Evolutionary conservation across 768 basidiomycete species (phyloP).

Genomic region (Favolaschia claudopus): DNA sequence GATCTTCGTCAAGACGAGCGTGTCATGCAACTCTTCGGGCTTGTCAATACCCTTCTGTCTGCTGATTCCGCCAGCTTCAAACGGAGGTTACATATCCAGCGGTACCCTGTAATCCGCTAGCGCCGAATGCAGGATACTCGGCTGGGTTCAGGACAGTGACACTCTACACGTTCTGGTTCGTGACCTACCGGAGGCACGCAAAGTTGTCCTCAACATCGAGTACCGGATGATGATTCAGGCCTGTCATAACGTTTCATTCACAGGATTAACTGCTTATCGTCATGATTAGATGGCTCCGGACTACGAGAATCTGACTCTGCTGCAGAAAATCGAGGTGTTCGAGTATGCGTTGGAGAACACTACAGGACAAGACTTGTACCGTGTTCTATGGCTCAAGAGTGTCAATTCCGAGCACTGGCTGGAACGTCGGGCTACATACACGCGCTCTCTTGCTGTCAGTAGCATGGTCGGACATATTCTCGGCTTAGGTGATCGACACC

Average conservation of each 20-base stretch:
- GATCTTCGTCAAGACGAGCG: slow-evolving; percentile 98
- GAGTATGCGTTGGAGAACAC: slow-evolving; percentile 99
- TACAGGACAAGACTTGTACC: slow-evolving; percentile 96
- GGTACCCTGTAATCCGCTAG: slow-evolving; percentile 93
- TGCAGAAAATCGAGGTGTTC: slow-evolving; percentile 99
- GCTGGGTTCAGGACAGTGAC: slow-evolving; percentile 96
- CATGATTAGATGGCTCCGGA: slow-evolving; percentile 99
- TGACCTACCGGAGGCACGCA: slow-evolving; percentile 94
- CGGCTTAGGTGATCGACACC: slow-evolving; percentile 97
- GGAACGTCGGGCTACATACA: slow-evolving; percentile 94
- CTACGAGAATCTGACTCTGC: slow-evolving; percentile 90
- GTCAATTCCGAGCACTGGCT: slow-evolving; percentile 97
- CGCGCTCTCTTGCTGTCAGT: slow-evolving; percentile 93
- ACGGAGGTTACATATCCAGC: slow-evolving; percentile 92
- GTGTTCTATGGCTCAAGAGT: slow-evolving; percentile 96
- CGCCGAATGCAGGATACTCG: slow-evolving; percentile 94
- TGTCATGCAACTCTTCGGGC: slow-evolving; percentile 98
- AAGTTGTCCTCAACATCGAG: slow-evolving; percentile 97
- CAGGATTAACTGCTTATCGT: slow-evolving; percentile 10
- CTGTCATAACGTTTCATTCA: slow-evolving; percentile 20
- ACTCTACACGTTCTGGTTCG: slow-evolving; percentile 96
- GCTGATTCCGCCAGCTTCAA: slow-evolving; percentile 96
- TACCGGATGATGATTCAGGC: slow-evolving; percentile 99
- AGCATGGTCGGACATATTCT: slow-evolving; percentile 99
- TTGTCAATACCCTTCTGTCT: slow-evolving; percentile 93